Evolutionary conservation across 805 yeast genomes (phyloP).

Genomic region (Groenewaldozyma salmanticensis): DNA sequence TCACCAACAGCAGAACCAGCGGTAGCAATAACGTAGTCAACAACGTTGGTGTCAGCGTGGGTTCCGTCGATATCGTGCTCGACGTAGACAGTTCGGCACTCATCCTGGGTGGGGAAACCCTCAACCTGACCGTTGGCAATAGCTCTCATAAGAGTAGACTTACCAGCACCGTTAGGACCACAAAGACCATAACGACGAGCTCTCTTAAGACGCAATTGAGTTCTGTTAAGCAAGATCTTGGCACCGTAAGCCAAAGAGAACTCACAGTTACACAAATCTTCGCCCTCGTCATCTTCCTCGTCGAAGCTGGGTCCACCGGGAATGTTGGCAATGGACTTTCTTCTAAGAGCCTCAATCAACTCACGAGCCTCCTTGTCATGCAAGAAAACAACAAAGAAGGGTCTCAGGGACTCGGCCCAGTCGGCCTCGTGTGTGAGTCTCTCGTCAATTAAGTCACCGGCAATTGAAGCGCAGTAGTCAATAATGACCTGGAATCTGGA

Average conservation of each 20-base stretch:
- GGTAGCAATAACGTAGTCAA: slow-evolving; percentile 82
- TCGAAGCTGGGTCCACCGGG: slow-evolving; percentile 88
- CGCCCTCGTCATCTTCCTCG: slow-evolving; percentile 81
- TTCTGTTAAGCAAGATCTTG: slow-evolving; percentile 98
- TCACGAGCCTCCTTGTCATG: slow-evolving; percentile 89
- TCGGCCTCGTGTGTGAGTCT: slow-evolving; percentile 85
- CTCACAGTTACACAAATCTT: slow-evolving; percentile 97
- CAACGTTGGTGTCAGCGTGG: slow-evolving; percentile 90
- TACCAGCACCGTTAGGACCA: slow-evolving; percentile 70
- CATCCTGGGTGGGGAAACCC: slow-evolving; percentile 99
- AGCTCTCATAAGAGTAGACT: slow-evolving; percentile 88
- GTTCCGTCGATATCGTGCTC: slow-evolving; percentile 99
- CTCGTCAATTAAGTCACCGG: slow-evolving; percentile 98
- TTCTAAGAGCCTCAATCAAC: slow-evolving; percentile 88
- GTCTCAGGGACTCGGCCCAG: slow-evolving; percentile 83
- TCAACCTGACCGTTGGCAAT: slow-evolving; percentile 98
- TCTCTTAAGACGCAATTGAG: slow-evolving; percentile 82
- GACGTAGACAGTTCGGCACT: slow-evolving; percentile 98
- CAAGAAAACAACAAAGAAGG: slow-evolving; percentile 92
- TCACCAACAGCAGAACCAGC: slow-evolving; percentile 70
- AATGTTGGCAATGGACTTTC: slow-evolving; percentile 94
- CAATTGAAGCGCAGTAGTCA: slow-evolving; percentile 86
- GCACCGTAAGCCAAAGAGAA: slow-evolving; percentile 99
- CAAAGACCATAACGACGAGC: slow-evolving; percentile 94
- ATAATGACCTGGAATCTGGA: slow-evolving; percentile 71